Conservation (phyloP, 805 yeast genomes). For the Monosporozyma yasuniensis region DNA sequence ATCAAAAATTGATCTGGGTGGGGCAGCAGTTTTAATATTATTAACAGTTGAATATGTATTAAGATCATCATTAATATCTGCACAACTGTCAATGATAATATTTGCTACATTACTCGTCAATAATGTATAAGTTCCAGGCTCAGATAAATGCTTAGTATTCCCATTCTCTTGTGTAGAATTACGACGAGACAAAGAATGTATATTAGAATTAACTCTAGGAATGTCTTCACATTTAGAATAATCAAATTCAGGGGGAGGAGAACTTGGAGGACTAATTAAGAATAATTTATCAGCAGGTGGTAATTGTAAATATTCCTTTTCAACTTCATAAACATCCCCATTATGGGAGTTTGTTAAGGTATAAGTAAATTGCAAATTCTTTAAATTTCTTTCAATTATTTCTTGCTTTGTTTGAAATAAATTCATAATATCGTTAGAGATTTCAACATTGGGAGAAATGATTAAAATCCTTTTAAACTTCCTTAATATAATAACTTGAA, state of each 20-base stretch:
- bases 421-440: constrained; percentile 7
- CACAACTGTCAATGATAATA: constrained; percentile 18
- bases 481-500: constrained; percentile 19
- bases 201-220: constrained; percentile 17
- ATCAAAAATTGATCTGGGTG: constrained; percentile 34
- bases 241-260: constrained; percentile 36
- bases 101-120: constrained; percentile 14
- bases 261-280: constrained; percentile 35
- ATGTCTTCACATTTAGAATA: constrained; percentile 32
- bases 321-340: neutral
- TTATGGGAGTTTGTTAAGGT: constrained; percentile 11
- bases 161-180: neutral
- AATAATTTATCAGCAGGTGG: constrained; percentile 31
- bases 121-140: constrained; percentile 6
- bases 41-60: neutral
- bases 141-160: neutral
- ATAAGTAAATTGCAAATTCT: constrained; percentile 8
- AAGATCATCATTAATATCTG: neutral
- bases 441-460: constrained; percentile 13
- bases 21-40: constrained; percentile 29
- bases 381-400: neutral
- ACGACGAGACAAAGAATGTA: neutral
- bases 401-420: neutral
- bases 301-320: constrained; percentile 22
- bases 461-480: constrained; percentile 18